Base-by-base conservation (phyloP, 1,284 basidiomycete genomes). In the Sporisorium sorghi region DNA sequence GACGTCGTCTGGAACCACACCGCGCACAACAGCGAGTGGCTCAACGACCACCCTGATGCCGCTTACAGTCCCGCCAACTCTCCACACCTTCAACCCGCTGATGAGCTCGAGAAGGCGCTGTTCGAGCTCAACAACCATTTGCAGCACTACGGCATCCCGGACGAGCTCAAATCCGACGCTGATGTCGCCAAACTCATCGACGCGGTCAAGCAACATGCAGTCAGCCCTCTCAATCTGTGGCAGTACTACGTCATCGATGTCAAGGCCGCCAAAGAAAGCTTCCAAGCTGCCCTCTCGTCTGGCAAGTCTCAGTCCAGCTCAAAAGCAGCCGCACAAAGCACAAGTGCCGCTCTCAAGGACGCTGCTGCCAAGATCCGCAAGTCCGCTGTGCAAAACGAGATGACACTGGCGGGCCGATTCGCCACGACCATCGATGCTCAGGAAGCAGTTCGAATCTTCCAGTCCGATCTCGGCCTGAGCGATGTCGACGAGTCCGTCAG, bases 1-100 rank as follows among this genome's bases (percentile, higher is more conserved):
- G 80, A 82, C 44, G 73, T 82, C 10, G 80, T 82, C 19, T 71
- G 76, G 63, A 82, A 82, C 24, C 80, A 82, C 61, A 81, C 79
- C 4, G 78, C 79, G 0, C 71, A 79, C 56, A 76, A 78, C 54
- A 75, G 70, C 48, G 68, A 65, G 30, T 82, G 80, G 80, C 76
- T 82, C 43, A 73, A 82, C 57, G 76, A 80, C 12, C 80, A 82
- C 42, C 80, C 80, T 10, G 80, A 81, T 4, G 75, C 79, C 5
- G 79, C 68, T 3, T 82, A 82, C 71, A 80, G 59, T 43, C 79
- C 79, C 8, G 64, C 62, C 55, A 82, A 82, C 61, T 82, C 80
- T 24, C 80, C 80, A 1, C 80, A 82, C 37, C 77, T 82, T 0
- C 74, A 76, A 3, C 79, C 79, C 2, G 80, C 80, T 11, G 80